Percentiles rank a stretch among this genome's conserved stretches.
Conservation (phyloP, 148 eudicot genomes). For the Cornus suecica region DNA sequence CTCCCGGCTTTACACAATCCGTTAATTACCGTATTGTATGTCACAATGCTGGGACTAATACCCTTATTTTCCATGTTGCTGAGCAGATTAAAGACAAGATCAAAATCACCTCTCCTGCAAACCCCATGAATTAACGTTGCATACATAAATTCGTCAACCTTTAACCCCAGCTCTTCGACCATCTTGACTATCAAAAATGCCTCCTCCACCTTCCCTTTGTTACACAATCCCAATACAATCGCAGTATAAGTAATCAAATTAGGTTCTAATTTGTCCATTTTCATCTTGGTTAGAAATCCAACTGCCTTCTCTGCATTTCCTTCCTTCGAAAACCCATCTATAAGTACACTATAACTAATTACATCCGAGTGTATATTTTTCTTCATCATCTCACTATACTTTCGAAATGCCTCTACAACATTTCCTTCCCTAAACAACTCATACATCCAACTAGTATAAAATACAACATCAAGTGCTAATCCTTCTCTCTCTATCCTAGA, state of each 20-base stretch:
- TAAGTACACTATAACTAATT: conserved; percentile 37
- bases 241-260: conserved; percentile 46
- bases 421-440: conserved; percentile 40
- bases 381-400: conserved; percentile 31
- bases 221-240: conserved; percentile 46
- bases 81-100: conserved; percentile 32
- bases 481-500: conserved; percentile 35
- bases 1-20: conserved; percentile 56
- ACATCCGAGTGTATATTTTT: conserved; percentile 32
- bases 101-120: conserved; percentile 41
- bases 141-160: conserved; percentile 44
- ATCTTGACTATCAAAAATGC: conserved; percentile 33
- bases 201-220: conserved; percentile 46
- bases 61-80: conserved; percentile 46
- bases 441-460: conserved; percentile 43
- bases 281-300: conserved; percentile 40
- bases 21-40: conserved; percentile 44
- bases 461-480: conserved; percentile 42
- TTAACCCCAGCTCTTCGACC: conserved; percentile 29
- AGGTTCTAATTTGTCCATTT: conserved; percentile 28
- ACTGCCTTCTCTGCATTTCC: conserved; percentile 45
- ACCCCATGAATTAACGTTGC: conserved; percentile 47
- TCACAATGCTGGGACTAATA: conserved; percentile 36
- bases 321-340: conserved; percentile 51
- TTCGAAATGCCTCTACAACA: conserved; percentile 26